Evolutionary conservation across 73 alveolate species (phyloP), one percentile per base, ranked within the genome.

Genomic region (Paraurostyla sp.): DNA sequence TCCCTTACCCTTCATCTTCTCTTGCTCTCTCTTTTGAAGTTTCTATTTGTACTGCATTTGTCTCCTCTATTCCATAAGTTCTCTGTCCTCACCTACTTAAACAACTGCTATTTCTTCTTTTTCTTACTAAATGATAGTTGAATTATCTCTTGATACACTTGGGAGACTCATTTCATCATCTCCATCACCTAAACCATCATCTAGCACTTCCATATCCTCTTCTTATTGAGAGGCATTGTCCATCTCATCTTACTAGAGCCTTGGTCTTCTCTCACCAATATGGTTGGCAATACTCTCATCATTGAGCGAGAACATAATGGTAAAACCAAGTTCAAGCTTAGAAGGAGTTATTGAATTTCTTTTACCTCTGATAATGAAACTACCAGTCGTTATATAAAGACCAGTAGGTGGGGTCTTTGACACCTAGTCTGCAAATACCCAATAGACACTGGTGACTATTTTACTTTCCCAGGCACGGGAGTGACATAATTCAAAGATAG

Each of bases 301-400:
- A 65, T 87, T 97, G 46, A 96, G 92, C 9, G 90, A 40, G 89
- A 86, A 96, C 91, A 96, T 81, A 29, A 96, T 43, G 20, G 97
- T 90, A 76, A 95, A 80, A 16, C 98, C 97, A 87, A 96, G 92
- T 76, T 96, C 98, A 36, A 96, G 95, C 76, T 92, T 93, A n/a
- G 90, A 52, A 23, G 99, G 99, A 36, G 76, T 85, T 18, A 96
- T 49, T 65, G 81, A 93, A 86, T 96, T 97, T 92, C 95, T 96
- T 84, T 97, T 97, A 3, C 99, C 99, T 65, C 97, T 41, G 52
- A 97, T 95, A 96, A 97, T 95, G 82, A 97, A 97, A 33, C 96
- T 75, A 27, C 99, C 99, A 30, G 97, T 90, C 0, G 96, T 83
- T 6, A 97, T 69, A 65, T 92, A 93, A 65, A 84, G 87, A 36